Base-by-base conservation (phyloP, 2,329 filamentous ascomycete genomes). In the Pyrenophora teres region DNA sequence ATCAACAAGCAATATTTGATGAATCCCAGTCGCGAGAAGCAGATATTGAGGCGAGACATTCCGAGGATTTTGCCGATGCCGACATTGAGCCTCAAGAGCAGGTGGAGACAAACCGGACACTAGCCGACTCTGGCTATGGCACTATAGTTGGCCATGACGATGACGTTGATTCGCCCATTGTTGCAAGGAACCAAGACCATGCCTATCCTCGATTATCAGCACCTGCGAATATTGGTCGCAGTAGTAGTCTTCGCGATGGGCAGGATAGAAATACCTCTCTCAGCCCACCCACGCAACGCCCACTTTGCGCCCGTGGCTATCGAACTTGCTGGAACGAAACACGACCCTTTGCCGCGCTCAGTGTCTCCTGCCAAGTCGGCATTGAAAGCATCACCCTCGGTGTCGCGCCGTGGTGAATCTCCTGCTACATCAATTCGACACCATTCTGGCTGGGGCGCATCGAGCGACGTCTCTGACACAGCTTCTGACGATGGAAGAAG, bases 351-450 rank as follows among this genome's bases (percentile, higher is more conserved):
- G 18, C 78, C 84, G 25, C 81, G 89, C 40, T 90, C 88, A 4
- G 77, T 88, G 9, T 92, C 89, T 0, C 89, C 89, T 8, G 85
- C 85, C 39, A 93, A 93, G 69, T 91, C 89, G 1, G 89, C 88
- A 1, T 67, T 92, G 56, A 92, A 92, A 68, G 79, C 85, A 25
- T 79, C 77, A 1, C 84, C 83, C 41, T 81, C 84, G 1, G 78
- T 81, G 1, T 78, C 77, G 0, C 57, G 76, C 9, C 69, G 77
- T 15, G 72, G 69, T 7, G 68, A 59, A 32, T 80, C 77, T 15
- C 78, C 50, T 65, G 81, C 63, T 76, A 80, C 57, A 63, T 77
- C 30, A 81, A 84, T 46, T 79, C 85, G 40, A 75, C 81, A 40
- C 76, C 80, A 43, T 21, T 62, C 50, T 65, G 77, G 19, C 80